phyloP scores from a whole-genome alignment of 192 early-diverging fungal genomes.

The Entrophospora sp. region DNA sequence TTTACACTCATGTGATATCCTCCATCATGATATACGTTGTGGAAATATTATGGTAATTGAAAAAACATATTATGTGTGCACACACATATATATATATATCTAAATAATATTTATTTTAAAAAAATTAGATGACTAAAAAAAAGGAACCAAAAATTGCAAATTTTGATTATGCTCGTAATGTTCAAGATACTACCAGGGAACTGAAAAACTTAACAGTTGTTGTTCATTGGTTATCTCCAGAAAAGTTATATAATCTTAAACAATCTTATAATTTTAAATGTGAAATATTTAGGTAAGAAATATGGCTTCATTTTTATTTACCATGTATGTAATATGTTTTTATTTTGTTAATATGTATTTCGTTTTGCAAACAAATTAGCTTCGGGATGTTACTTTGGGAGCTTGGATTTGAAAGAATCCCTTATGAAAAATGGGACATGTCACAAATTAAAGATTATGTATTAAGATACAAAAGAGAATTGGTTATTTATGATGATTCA shows the following conservation, averaged over 20 bases:
- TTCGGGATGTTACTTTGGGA: slow-evolving; percentile 10
- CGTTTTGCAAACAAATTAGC: neutral
- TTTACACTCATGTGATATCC: neutral
- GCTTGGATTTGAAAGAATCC: neutral
- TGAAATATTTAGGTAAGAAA: slow-evolving; percentile 13
- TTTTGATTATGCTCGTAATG: neutral
- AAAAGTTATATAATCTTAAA: neutral
- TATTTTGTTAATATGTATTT: neutral
- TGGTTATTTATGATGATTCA: too few species aligned
- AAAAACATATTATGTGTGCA: too few species aligned
- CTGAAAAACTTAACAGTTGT: neutral
- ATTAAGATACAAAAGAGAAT: neutral
- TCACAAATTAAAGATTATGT: neutral
- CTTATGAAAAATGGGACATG: neutral
- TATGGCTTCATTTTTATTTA: neutral
- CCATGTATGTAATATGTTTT: neutral
- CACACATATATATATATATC: neutral
- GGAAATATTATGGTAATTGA: slow-evolving; percentile 11
- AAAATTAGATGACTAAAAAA: neutral
- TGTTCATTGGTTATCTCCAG: slow-evolving; percentile 13
- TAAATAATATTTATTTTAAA: neutral
- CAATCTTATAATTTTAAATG: slow-evolving; percentile 6
- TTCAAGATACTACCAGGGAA: neutral
- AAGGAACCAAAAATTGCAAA: slow-evolving; percentile 11
- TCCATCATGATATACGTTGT: slow-evolving; percentile 14